Conservation (phyloP, 257 asterid species). For the Ajuga chamaepitys region DNA sequence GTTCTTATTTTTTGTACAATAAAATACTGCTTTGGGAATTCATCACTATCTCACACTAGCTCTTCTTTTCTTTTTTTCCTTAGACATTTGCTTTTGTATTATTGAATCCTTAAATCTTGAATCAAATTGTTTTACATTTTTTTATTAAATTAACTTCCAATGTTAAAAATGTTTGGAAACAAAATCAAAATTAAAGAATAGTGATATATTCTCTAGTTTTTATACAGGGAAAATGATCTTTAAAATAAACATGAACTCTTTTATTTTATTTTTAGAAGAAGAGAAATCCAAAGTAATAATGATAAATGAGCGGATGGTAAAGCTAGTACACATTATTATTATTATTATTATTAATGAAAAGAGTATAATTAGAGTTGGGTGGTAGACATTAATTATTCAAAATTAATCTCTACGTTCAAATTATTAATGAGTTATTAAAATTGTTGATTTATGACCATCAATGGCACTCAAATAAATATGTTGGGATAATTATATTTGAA, state of each 20-base stretch:
- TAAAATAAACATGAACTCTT: neutral
- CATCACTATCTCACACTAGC: neutral
- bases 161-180: too few species aligned
- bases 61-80: too few species aligned
- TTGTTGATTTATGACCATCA: neutral
- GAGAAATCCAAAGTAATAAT: neutral
- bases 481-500: neutral
- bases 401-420: neutral
- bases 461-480: conserved; percentile 4
- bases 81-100: neutral
- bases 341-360: neutral
- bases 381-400: neutral
- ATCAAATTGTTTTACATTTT: too few species aligned
- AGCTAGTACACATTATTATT: neutral
- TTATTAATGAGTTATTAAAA: neutral
- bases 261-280: neutral
- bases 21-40: neutral
- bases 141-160: too few species aligned
- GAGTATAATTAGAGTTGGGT: neutral
- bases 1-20: conserved; percentile 3
- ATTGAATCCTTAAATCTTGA: too few species aligned
- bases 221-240: too few species aligned
- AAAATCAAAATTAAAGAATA: too few species aligned
- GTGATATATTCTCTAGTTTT: too few species aligned
- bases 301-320: neutral